Percentiles rank a stretch among this genome's conserved stretches.
Conservation (phyloP, 1,139 yeast genomes). For the Yamadazyma kanchanaburiensis region DNA sequence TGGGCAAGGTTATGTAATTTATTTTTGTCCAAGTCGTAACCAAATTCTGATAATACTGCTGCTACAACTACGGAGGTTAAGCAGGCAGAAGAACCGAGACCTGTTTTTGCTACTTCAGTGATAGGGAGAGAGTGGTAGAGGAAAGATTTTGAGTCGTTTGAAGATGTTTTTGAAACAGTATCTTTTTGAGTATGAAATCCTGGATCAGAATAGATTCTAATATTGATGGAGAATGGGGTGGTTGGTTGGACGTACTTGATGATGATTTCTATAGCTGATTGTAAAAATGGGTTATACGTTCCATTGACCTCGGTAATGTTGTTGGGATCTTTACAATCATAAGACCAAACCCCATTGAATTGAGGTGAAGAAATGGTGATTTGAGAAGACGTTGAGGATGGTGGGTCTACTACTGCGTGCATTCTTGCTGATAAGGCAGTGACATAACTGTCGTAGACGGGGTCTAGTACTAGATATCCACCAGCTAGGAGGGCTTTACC, state of each 20-base stretch:
- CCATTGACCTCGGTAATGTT: slow-evolving; percentile 24
- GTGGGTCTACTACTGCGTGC: slow-evolving; percentile 68
- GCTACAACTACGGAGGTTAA: slow-evolving; percentile 78
- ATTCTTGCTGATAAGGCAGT: slow-evolving; percentile 88
- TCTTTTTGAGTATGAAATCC: slow-evolving; percentile 81
- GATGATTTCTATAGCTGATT: slow-evolving; percentile 56
- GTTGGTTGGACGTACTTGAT: slow-evolving; percentile 47
- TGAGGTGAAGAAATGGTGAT: slow-evolving; percentile 60
- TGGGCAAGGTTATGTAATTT: slow-evolving; percentile 76
- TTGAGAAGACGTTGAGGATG: not conserved
- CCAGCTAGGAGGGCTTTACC: slow-evolving; percentile 95
- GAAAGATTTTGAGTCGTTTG: slow-evolving; percentile 42
- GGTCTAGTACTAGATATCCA: slow-evolving; percentile 87
- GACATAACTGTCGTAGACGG: slow-evolving; percentile 70
- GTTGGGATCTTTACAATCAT: slow-evolving; percentile 21
- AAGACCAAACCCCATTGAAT: slow-evolving; percentile 74
- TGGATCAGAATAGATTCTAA: slow-evolving; percentile 78
- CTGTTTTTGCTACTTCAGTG: slow-evolving; percentile 82
- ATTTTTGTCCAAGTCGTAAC: slow-evolving; percentile 13
- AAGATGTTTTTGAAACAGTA: slow-evolving; percentile 29
- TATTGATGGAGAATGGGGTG: slow-evolving; percentile 28
- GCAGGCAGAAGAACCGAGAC: slow-evolving; percentile 95
- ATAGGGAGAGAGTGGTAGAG: slow-evolving; percentile 60
- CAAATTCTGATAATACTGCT: slow-evolving; percentile 54
- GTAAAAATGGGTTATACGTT: slow-evolving; percentile 68